Evolutionary conservation across 164 flowering plant species (phyloP), one percentile per base, ranked within the genome.

Genomic region (Brasenia schreberi): DNA sequence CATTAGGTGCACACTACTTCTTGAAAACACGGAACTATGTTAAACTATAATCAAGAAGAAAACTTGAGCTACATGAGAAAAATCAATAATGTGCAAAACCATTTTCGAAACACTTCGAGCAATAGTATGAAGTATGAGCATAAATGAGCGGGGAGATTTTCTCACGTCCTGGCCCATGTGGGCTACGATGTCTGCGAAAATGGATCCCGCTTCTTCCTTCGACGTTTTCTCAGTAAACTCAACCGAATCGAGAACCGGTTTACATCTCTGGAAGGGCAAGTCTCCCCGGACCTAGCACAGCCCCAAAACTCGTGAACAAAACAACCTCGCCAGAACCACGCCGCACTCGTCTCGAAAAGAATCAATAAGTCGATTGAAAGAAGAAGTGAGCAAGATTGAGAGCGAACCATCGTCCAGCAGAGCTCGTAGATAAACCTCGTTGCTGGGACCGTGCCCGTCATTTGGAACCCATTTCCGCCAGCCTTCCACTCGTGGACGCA

Each of bases 101-200:
- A 33, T 33, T 33, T 33, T 33, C 4, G 39, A 33, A 33, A 33
- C 39, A 33, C 39, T 33, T 33, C 39, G 39, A 33, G 39, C 39
- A 33, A 33, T 33, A 33, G 4, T 33, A 33, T 33, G 4, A 33
- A 33, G 39, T 33, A 33, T 33, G 39, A 33, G 39, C 39, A 33
- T 3, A 33, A 33, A 33, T 33, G 3, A 33, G 39, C 1, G 39
- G 39, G 39, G 16, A 14, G 56, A 49, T 14, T 9, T n/a, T 73
- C 93, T 84, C 75, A 93, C 98, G 73, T 93, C 98, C 72, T 77
- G 90, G 69, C 97, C 94, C 89, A 93, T 85, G 77, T 89, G 98
- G 42, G 96, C 74, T 16, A 90, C 80, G 61, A 89, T 75, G 81
- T 93, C 98, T 0, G 96, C 96, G 7, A 93, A 85, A 78, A 71